Percentiles rank a stretch among this genome's conserved stretches.
Evolutionary conservation across 2,329 filamentous ascomycete species (phyloP).

Genomic region (Fusarium anguioides): DNA sequence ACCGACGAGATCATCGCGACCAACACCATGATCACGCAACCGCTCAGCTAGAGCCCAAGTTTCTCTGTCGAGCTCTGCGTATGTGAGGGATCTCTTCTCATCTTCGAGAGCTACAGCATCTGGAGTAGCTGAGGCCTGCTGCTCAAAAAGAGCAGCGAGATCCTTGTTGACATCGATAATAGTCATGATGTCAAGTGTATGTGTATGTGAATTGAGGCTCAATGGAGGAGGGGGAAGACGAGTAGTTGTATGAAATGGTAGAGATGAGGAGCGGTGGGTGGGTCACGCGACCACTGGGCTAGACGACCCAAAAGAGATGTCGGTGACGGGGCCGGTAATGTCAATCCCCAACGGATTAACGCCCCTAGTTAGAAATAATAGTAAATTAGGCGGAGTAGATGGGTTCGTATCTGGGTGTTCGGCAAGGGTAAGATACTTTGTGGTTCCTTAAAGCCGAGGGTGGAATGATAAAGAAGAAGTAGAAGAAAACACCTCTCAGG

Average conservation of each 20-base stretch:
- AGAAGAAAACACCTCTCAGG: slow-evolving; percentile 18
- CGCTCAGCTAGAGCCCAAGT: slow-evolving; percentile 72
- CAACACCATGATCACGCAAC: slow-evolving; percentile 74
- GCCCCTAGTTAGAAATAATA: background rate
- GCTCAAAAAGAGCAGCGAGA: slow-evolving; percentile 75
- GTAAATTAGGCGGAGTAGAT: slow-evolving; percentile 22
- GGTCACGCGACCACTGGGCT: slow-evolving; percentile 44
- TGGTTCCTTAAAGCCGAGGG: background rate
- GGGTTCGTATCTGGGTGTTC: slow-evolving; percentile 15
- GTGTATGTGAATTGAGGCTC: slow-evolving; percentile 1
- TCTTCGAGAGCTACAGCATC: slow-evolving; percentile 79
- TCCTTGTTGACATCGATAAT: slow-evolving; percentile 78
- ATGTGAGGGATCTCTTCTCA: slow-evolving; percentile 73
- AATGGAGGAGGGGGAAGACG: background rate
- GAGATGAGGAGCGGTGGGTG: slow-evolving; percentile 35
- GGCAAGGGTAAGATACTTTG: background rate
- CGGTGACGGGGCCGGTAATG: slow-evolving; percentile 38
- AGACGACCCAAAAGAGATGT: slow-evolving; percentile 26
- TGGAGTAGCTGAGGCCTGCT: slow-evolving; percentile 76
- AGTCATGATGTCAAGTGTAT: slow-evolving; percentile 61
- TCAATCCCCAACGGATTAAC: slow-evolving; percentile 37
- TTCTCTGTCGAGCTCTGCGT: slow-evolving; percentile 75
- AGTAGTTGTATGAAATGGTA: slow-evolving; percentile 5
- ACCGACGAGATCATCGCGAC: slow-evolving; percentile 78
- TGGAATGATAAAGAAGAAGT: background rate